phyloP scores from a whole-genome alignment of 257 asterid species.

The Fraxinus americana region DNA sequence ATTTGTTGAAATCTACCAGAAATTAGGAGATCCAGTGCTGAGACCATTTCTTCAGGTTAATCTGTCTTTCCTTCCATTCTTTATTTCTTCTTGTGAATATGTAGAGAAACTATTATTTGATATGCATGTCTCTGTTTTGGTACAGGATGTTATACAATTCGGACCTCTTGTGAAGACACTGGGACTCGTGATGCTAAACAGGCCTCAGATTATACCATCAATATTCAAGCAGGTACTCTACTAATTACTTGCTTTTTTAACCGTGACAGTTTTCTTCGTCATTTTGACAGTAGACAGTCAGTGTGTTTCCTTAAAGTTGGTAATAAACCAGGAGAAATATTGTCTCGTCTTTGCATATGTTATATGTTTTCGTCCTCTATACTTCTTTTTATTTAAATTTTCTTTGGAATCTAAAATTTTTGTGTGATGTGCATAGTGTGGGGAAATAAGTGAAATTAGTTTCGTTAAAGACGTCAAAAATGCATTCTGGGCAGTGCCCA shows the following conservation, averaged over 20 bases:
- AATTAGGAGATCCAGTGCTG: conserved; percentile 92
- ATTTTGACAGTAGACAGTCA: neutral
- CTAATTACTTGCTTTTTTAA: conserved; percentile 1
- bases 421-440: neutral
- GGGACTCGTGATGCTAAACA: conserved; percentile 75
- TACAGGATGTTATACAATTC: conserved; percentile 92
- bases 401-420: neutral
- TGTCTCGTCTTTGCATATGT: neutral
- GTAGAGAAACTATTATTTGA: conserved; percentile 15
- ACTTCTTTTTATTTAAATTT: neutral
- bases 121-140: neutral
- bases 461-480: neutral
- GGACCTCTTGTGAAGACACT: conserved; percentile 89
- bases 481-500: neutral
- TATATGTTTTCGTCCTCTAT: neutral
- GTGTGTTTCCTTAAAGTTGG: neutral
- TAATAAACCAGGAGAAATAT: neutral
- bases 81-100: conserved; percentile 13
- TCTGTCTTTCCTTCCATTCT: neutral
- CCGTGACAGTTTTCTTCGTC: neutral
- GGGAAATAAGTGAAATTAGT: neutral
- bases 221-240: conserved; percentile 74
- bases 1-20: conserved; percentile 38
- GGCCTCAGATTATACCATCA: conserved; percentile 75
- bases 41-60: conserved; percentile 96